Base-by-base conservation (phyloP, 768 basidiomycete genomes). In the Termitomyces sp. region DNA sequence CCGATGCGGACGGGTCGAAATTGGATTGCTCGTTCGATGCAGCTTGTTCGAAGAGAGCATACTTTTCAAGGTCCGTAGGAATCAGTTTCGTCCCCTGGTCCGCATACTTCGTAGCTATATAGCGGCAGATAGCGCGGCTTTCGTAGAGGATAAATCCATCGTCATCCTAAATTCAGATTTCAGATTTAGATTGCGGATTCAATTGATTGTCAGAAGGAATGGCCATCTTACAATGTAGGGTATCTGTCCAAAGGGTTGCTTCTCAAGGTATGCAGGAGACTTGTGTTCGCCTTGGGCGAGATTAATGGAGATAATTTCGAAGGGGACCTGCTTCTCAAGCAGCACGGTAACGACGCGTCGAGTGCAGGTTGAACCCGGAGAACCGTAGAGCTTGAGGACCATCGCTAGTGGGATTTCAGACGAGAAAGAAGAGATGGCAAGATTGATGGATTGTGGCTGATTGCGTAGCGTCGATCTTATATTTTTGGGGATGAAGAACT, bases 241-340 rank as follows among this genome's bases (percentile, higher is more conserved):
- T 21, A 69, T 68, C 63, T 81, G 76, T 14, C 82, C 80, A 59
- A 83, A 84, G 0, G 86, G 84, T 64, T 87, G 83, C 38, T 68
- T 63, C 27, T 66, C 59, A 6, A 73, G 17, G 66, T 63, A 75
- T 7, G 53, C 71, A 2, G 74, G 57, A 0, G 60, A 0, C 63
- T 81, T 83, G 23, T 82, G 76, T 61, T 77, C 74, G 17, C 66
- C 62, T 52, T 72, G 72, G n/a, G 46, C 0, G 21, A 78, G 44
- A 61, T 78, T 63, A 59, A 82, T 45, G 53, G 76, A 63, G 59
- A 82, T 54, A 47, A 83, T 35, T 59, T 80, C 76, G 64, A 77
- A 84, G 0, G 78, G 75, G 11, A 86, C 68, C 1, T 73, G 57
- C 61, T 79, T 77, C 65, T 85, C 83, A 54, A 72, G 68, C 56